Evolutionary conservation across 129 eudicot genomes (phyloP).

Genomic region (Mikania micrantha): DNA sequence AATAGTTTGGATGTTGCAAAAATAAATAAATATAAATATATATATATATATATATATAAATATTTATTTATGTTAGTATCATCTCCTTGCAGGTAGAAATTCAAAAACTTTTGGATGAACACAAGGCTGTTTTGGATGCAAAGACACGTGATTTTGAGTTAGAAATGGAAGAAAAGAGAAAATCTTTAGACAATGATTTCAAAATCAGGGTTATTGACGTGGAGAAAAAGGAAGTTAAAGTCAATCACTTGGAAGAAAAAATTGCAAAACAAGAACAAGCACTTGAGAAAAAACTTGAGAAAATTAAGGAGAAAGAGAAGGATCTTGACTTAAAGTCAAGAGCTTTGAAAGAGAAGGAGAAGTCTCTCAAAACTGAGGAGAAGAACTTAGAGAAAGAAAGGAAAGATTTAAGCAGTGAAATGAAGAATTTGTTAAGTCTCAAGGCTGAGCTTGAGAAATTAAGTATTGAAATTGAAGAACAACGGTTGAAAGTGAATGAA

Average conservation of each 20-base stretch:
- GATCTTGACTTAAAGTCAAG: slow-evolving; percentile 53
- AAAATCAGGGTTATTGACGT: slow-evolving; percentile 52
- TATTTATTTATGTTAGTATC: too few species aligned
- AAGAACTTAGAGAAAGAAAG: slow-evolving; percentile 60
- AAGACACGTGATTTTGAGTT: slow-evolving; percentile 66
- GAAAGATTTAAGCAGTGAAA: slow-evolving; percentile 53
- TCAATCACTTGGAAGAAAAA: slow-evolving; percentile 73
- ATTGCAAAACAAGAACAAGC: slow-evolving; percentile 76
- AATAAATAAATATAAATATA: too few species aligned
- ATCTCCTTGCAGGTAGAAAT: slow-evolving; percentile 55
- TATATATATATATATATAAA: too few species aligned
- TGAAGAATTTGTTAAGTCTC: slow-evolving; percentile 46
- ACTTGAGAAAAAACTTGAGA: slow-evolving; percentile 69
- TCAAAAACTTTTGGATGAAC: slow-evolving; percentile 88
- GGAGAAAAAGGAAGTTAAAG: slow-evolving; percentile 71
- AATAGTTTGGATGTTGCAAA: not conserved
- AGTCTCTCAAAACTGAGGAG: slow-evolving; percentile 56
- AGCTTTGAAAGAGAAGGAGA: slow-evolving; percentile 74
- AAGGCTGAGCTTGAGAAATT: slow-evolving; percentile 67
- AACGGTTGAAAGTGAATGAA: slow-evolving; percentile 33
- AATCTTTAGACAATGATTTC: slow-evolving; percentile 54
- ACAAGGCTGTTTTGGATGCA: slow-evolving; percentile 48
- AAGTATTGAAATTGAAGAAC: slow-evolving; percentile 49
- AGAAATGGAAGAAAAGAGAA: slow-evolving; percentile 71
- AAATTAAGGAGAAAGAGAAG: slow-evolving; percentile 69